Evolutionary conservation across 805 yeast species (phyloP), one percentile per base, ranked within the genome.

Genomic region (Pichia scutulata): DNA sequence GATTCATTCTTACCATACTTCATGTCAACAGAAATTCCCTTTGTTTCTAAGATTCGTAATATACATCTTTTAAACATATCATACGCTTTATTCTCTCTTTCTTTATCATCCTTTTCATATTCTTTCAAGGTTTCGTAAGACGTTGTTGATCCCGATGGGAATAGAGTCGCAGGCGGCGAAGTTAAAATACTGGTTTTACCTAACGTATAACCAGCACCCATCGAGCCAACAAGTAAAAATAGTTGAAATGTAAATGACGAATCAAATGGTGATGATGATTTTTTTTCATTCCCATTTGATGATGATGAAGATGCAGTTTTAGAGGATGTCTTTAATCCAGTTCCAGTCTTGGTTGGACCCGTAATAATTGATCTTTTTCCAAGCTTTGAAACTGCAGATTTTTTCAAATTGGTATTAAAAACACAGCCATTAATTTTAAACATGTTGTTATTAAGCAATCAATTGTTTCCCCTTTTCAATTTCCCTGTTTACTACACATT

Each of bases 131-230:
- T 58, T 9, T 55, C 55, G 3, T 48, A 23, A 14, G 50, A 41
- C 4, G 69, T 62, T 2, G 54, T 56, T 12, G 67, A 63, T 4
- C 56, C 59, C 12, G 55, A 22, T 3, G 69, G 69, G 40, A 64
- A 65, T 43, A 63, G 42, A 33, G 62, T 61, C 12, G 60, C 55
- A 1, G 69, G 69, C 6, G 67, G 64, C 13, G 58, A 53, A 26
- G 60, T 55, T 21, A 57, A 30, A 7, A 57, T 46, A 3, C 54
- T 48, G 3, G 62, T 54, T 48, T 63, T 63, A 19, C 69, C 69
- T 6, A 65, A 46, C 2, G 64, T 57, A 43, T 64, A 64, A 3
- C 69, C 69, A 2, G 67, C 66, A n/a, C 66, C 68, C 66, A 65
- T 61, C 0, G 69, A 60, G 14, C 61, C 64, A 8, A 64, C 58